A percentile compares a stretch with the other conserved stretches of the same genome.
phyloP scores from a whole-genome alignment of 306 rosid genomes.

The Lathyrus sativus region DNA sequence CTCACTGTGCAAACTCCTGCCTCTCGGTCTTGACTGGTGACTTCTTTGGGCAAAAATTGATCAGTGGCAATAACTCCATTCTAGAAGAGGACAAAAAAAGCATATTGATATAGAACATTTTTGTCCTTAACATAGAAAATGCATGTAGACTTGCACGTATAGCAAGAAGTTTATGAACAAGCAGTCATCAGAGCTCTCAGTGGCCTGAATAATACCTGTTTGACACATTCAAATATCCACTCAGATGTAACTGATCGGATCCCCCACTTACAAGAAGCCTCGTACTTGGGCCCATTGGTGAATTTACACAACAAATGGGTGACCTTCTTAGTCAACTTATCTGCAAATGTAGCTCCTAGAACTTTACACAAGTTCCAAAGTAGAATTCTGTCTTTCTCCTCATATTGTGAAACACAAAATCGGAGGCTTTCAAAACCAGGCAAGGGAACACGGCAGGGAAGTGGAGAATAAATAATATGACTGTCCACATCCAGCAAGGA shows the following conservation, averaged over 20 bases:
- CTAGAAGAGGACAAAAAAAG: constrained; percentile 50
- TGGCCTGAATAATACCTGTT: constrained; percentile 65
- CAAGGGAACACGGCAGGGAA: constrained; percentile 81
- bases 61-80: constrained; percentile 65
- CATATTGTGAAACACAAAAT: constrained; percentile 93
- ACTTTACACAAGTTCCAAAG: constrained; percentile 82
- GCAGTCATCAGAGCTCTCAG: constrained; percentile 28
- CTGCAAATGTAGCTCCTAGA: constrained; percentile 84
- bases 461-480: constrained; percentile 92
- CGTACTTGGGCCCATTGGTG: constrained; percentile 80
- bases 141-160: constrained; percentile 27
- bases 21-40: constrained; percentile 75
- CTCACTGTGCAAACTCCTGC: constrained; percentile 70
- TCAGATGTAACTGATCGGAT: constrained; percentile 63
- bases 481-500: constrained; percentile 72
- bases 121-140: constrained; percentile 17
- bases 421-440: constrained; percentile 78
- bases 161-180: constrained; percentile 21
- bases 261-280: constrained; percentile 86
- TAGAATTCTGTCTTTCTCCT: constrained; percentile 73
- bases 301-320: constrained; percentile 92
- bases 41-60: constrained; percentile 75
- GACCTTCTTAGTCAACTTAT: constrained; percentile 71
- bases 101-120: constrained; percentile 15
- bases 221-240: constrained; percentile 92